Conservation (phyloP, 169 alveolate genomes). For the Cryptosporidium viatorum region DNA sequence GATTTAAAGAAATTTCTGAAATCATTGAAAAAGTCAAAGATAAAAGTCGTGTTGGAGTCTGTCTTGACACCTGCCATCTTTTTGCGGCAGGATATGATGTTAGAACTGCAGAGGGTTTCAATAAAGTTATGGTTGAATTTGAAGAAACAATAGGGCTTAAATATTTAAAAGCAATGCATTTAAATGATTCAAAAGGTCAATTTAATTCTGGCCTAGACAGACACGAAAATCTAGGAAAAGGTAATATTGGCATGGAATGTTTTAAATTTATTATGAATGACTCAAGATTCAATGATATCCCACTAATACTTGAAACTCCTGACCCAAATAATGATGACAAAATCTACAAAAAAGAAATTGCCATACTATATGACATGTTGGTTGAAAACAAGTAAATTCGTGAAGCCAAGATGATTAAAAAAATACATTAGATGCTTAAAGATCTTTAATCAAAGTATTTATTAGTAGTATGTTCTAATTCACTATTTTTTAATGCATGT, state of each 20-base stretch:
- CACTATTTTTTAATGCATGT: neutral
- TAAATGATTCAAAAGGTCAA: constrained; percentile 90
- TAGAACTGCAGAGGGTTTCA: constrained; percentile 83
- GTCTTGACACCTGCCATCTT: constrained; percentile 92
- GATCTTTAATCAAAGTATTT: neutral
- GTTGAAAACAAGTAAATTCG: neutral
- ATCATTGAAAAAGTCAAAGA: constrained; percentile 83
- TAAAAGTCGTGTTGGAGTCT: constrained; percentile 89
- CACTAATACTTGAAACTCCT: constrained; percentile 90
- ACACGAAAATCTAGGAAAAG: constrained; percentile 91
- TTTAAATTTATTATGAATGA: constrained; percentile 86
- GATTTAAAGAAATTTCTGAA: constrained; percentile 87
- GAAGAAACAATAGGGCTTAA: constrained; percentile 84
- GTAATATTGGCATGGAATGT: constrained; percentile 87
- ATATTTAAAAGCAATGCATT: constrained; percentile 88
- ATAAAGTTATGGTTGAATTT: constrained; percentile 85
- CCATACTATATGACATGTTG: constrained; percentile 41
- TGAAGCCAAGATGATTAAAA: neutral
- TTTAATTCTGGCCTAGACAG: constrained; percentile 89
- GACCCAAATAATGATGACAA: constrained; percentile 84
- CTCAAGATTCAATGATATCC: constrained; percentile 86
- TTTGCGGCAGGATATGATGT: constrained; percentile 92
- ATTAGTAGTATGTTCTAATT: neutral
- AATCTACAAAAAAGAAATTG: constrained; percentile 86
- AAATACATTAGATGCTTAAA: neutral